Conservation (phyloP, 352 stramenopile genomes). For the Phytophthora cryptogea region DNA sequence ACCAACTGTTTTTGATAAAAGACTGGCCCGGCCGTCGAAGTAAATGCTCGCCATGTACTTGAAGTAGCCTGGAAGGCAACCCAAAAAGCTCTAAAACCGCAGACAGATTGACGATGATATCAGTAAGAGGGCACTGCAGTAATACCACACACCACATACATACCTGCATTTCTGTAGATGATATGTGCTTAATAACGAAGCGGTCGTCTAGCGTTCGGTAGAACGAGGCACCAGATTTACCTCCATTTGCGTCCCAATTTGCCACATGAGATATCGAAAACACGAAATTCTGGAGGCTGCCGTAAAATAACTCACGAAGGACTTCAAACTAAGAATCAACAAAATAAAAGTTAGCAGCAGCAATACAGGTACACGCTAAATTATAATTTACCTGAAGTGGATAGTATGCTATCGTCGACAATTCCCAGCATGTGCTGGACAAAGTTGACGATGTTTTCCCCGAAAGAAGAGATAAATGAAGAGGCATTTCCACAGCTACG, state of each 20-base stretch:
- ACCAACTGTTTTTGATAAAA: slow-evolving; percentile 97
- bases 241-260: slow-evolving; percentile 94
- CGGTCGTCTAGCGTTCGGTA: slow-evolving; percentile 95
- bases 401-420: slow-evolving; percentile 76
- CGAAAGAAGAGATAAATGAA: slow-evolving; percentile 66
- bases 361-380: background rate
- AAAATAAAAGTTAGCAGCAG: slow-evolving; percentile 3
- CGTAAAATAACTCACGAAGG: slow-evolving; percentile 91
- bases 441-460: slow-evolving; percentile 34
- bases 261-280: slow-evolving; percentile 83
- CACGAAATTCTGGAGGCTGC: slow-evolving; percentile 64
- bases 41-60: slow-evolving; percentile 97
- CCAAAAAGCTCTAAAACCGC: slow-evolving; percentile 71
- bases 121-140: too few relatives aligned
- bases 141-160: background rate
- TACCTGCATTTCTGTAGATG: slow-evolving; percentile 97
- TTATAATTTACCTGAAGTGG: slow-evolving; percentile 64
- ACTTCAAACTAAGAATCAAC: slow-evolving; percentile 83
- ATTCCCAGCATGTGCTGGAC: slow-evolving; percentile 62
- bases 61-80: slow-evolving; percentile 92
- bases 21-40: slow-evolving; percentile 93
- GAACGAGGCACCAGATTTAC: slow-evolving; percentile 98
- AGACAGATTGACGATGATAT: too few relatives aligned
- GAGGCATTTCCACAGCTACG: slow-evolving; percentile 52
- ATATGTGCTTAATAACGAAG: slow-evolving; percentile 99